phyloP scores from a whole-genome alignment of 805 yeast genomes.

The Scheffersomyces lignosus region DNA sequence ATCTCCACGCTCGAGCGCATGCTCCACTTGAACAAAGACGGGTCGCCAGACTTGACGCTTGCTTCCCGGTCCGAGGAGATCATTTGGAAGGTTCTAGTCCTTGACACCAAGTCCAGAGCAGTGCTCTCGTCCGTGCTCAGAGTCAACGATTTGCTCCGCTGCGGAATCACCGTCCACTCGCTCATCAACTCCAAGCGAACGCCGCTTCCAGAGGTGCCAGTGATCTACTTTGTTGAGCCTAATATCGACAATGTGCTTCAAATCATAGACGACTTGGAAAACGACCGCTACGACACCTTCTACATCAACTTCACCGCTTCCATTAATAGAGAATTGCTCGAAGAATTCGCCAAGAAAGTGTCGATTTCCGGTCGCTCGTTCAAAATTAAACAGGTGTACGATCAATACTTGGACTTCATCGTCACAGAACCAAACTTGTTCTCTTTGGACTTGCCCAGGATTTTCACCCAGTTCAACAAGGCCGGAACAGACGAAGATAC shows the following conservation, averaged over 20 bases:
- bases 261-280: conserved; percentile 71
- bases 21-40: conserved; percentile 76
- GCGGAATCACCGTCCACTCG: conserved; percentile 91
- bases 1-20: conserved; percentile 62
- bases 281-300: conserved; percentile 73
- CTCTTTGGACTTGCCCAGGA: conserved; percentile 65
- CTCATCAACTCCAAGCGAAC: conserved; percentile 69
- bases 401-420: conserved; percentile 87
- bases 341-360: conserved; percentile 83
- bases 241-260: conserved; percentile 68
- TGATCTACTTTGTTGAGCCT: conserved; percentile 87
- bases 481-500: conserved; percentile 73
- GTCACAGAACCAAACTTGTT: conserved; percentile 93
- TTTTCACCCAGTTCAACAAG: conserved; percentile 68
- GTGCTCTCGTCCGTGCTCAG: conserved; percentile 89
- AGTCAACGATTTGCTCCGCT: conserved; percentile 84
- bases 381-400: conserved; percentile 84
- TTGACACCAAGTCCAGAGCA: conserved; percentile 79
- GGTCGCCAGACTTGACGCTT: conserved; percentile 52
- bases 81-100: conserved; percentile 86
- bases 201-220: conserved; percentile 94
- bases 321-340: conserved; percentile 74
- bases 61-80: conserved; percentile 63
- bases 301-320: conserved; percentile 87
- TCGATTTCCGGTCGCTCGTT: conserved; percentile 69